Percentiles rank a stretch among this genome's conserved stretches.
Evolutionary conservation across 2,329 filamentous ascomycete genomes (phyloP).

Genomic region (Myriosclerotinia scirpicola): DNA sequence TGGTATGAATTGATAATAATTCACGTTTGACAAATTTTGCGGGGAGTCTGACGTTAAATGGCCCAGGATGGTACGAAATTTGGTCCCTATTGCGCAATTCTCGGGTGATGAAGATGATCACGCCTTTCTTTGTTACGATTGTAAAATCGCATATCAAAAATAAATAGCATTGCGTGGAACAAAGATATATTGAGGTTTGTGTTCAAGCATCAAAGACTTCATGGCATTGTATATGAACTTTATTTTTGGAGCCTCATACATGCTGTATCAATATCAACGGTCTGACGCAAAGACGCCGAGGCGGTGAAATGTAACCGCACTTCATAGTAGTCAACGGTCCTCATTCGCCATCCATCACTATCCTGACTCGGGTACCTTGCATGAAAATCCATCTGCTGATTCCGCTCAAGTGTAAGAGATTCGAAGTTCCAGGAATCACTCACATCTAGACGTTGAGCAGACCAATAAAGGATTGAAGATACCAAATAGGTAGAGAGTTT

Average conservation of each 20-base stretch:
- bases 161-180: neutral
- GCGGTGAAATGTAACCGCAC: slow-evolving; percentile 1
- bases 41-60: slow-evolving; percentile 10
- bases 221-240: neutral
- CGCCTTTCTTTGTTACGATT: slow-evolving; percentile 23
- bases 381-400: neutral
- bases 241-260: neutral
- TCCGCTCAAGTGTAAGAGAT: neutral
- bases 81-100: slow-evolving; percentile 18
- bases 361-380: neutral
- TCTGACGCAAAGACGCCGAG: neutral
- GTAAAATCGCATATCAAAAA: slow-evolving; percentile 6
- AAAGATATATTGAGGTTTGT: neutral
- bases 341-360: neutral
- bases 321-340: neutral
- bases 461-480: neutral
- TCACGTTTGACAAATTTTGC: neutral
- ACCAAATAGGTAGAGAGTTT: neutral
- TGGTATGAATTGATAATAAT: neutral
- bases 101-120: slow-evolving; percentile 20
- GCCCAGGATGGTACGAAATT: slow-evolving; percentile 18
- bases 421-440: neutral
- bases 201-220: neutral
- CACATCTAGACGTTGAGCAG: neutral
- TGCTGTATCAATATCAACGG: neutral